Conservation (phyloP, 106 monocot genomes). For the Hemerocallis citrina region DNA sequence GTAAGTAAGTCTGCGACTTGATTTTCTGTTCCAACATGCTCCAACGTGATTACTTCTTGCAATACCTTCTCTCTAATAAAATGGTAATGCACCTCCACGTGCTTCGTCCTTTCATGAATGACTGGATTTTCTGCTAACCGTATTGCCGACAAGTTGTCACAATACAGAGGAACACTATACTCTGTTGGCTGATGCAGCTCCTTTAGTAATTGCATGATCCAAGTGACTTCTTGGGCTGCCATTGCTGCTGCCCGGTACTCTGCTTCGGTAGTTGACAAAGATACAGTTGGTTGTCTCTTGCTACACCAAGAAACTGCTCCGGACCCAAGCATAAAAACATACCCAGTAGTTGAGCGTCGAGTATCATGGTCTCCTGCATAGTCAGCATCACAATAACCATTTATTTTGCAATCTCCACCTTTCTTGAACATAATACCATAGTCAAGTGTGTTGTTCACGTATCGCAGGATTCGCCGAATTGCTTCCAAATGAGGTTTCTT, state of each 20-base stretch:
- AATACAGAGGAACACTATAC: not conserved
- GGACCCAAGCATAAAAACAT: not conserved
- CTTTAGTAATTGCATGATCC: not conserved
- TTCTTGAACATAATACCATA: slow-evolving; percentile 7
- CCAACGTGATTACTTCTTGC: not conserved
- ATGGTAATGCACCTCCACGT: slow-evolving; percentile 5
- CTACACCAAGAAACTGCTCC: not conserved
- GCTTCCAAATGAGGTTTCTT: slow-evolving; percentile 10
- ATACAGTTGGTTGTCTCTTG: slow-evolving; percentile 1
- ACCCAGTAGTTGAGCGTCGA: not conserved
- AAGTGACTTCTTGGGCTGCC: not conserved
- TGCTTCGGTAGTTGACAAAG: not conserved
- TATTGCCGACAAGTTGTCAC: slow-evolving; percentile 1
- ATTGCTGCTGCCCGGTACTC: not conserved
- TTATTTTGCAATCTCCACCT: slow-evolving; percentile 6
- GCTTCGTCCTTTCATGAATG: not conserved
- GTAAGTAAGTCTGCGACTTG: slow-evolving; percentile 4
- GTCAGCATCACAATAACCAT: slow-evolving; percentile 5
- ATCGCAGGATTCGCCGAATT: slow-evolving; percentile 5
- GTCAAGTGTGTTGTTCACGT: not conserved
- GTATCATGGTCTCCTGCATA: slow-evolving; percentile 9
- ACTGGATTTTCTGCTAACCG: slow-evolving; percentile 5
- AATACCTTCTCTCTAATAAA: not conserved
- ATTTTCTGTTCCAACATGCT: not conserved
- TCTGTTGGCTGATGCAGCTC: not conserved